phyloP scores from a whole-genome alignment of 768 basidiomycete genomes.

The Boletus reticulatus region DNA sequence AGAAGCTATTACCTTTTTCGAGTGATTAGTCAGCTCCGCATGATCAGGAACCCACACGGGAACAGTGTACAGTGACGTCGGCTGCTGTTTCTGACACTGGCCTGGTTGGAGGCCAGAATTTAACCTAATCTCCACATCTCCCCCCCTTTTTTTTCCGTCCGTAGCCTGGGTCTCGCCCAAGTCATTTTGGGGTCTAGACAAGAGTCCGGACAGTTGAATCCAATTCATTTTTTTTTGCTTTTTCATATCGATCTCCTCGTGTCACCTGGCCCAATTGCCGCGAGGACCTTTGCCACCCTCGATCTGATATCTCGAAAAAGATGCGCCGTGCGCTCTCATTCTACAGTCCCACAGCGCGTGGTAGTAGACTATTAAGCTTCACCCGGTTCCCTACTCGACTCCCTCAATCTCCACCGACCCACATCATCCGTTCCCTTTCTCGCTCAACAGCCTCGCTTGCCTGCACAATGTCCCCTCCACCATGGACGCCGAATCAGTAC shows the following conservation, averaged over 20 bases:
- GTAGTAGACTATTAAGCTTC: constrained; percentile 21
- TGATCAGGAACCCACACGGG: neutral
- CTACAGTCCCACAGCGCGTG: constrained; percentile 19
- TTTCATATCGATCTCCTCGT: constrained; percentile 18
- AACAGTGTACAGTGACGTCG: neutral
- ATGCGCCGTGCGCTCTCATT: constrained; percentile 14
- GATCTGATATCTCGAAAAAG: constrained; percentile 22
- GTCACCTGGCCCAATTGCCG: constrained; percentile 11
- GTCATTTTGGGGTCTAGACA: constrained; percentile 5
- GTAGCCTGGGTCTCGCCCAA: neutral
- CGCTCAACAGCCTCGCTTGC: constrained; percentile 9
- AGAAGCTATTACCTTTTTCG: constrained; percentile 18
- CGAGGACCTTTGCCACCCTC: constrained; percentile 33
- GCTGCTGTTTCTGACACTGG: no score
- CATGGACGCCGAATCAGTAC: constrained; percentile 59
- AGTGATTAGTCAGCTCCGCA: constrained; percentile 6
- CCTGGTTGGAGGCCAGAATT: no score
- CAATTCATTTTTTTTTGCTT: constrained; percentile 1
- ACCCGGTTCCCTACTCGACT: constrained; percentile 8
- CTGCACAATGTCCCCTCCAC: constrained; percentile 37
- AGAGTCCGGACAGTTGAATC: neutral
- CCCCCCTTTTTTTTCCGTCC: neutral
- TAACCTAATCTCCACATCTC: neutral
- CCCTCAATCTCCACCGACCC: constrained; percentile 4
- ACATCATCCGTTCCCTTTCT: neutral